Base-by-base conservation (phyloP, 495 filamentous ascomycete genomes). In the Staphylotrichum longicolle region DNA sequence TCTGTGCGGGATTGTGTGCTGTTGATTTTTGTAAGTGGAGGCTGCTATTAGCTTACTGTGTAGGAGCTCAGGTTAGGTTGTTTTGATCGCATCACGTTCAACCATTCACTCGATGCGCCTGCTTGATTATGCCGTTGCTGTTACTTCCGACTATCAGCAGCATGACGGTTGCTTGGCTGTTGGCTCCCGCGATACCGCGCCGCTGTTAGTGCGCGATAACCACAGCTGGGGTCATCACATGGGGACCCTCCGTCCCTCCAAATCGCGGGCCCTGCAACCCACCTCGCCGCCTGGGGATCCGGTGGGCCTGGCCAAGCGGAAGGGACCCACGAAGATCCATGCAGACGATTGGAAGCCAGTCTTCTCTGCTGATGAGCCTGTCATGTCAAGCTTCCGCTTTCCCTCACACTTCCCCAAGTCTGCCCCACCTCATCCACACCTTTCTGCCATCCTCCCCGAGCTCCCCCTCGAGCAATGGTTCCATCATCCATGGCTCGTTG, bases 171-270 rank as follows among this genome's bases (percentile, higher is more conserved):
- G 20, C 20, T 27, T 27, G 20, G 8, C 39, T 33, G 40, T 59
- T 54, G n/a, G 15, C 53, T 32, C 42, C 45, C 58, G 60, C 33
- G 54, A 59, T 67, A 67, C 67, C 15, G 35, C 50, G 15, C 34
- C 39, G 41, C 41, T 68, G 65, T 68, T 70, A 70, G 61, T 58
- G 62, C 52, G 34, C 10, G 35, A 49, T 32, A 54, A 62, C 60
- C 54, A 37, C 37, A 61, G 50, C 52, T 54, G 56, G 4, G 34
- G 20, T 55, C 66, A 60, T 61, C 66, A 66, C 66, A 66, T 53
- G 55, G 53, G 63, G 49, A 51, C 56, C 55, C n/a, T 59, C 45
- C 32, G 44, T 27, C 20, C 20, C 20, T 27, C 20, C 20, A 27
- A 27, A 27, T 27, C 20, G 20, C 20, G 20, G 20, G 20, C 20